Conservation (phyloP, 441 rosid genomes). For the Brassica balearica region DNA sequence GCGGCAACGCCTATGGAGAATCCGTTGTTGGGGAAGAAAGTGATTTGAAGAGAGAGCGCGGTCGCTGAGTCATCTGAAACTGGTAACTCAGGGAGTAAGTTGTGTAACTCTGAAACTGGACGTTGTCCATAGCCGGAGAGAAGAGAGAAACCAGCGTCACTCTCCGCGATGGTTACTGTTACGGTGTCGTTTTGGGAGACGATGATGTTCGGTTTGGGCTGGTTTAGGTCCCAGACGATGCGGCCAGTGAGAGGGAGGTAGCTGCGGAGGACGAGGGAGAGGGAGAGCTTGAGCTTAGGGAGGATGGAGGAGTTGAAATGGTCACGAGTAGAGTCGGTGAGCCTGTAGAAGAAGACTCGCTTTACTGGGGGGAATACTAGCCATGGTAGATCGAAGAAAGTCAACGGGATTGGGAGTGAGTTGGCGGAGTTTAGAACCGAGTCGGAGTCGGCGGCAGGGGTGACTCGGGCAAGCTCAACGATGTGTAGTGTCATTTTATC, state of each 20-base stretch:
- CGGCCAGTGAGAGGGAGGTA: slow-evolving; percentile 45
- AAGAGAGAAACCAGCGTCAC: slow-evolving; percentile 29
- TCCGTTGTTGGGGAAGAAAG: background rate
- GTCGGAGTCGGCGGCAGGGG: slow-evolving; percentile 3
- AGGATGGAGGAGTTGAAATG: slow-evolving; percentile 38
- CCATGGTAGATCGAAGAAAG: slow-evolving; percentile 42
- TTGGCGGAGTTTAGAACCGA: background rate
- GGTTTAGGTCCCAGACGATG: slow-evolving; percentile 33
- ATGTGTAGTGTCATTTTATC: background rate
- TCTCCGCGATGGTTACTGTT: slow-evolving; percentile 44
- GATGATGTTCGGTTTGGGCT: slow-evolving; percentile 42
- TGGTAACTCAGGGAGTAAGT: slow-evolving; percentile 27
- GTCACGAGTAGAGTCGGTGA: slow-evolving; percentile 29
- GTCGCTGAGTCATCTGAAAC: slow-evolving; percentile 34
- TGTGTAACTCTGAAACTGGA: slow-evolving; percentile 29
- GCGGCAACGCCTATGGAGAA: background rate
- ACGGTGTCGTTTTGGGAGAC: slow-evolving; percentile 40
- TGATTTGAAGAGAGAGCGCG: slow-evolving; percentile 26
- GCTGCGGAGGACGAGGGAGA: slow-evolving; percentile 42
- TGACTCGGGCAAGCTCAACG: slow-evolving; percentile 28
- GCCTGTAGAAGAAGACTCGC: slow-evolving; percentile 45
- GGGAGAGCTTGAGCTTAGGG: slow-evolving; percentile 47
- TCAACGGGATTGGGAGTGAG: slow-evolving; percentile 25
- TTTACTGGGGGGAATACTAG: slow-evolving; percentile 29
- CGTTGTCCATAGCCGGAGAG: slow-evolving; percentile 37